Conservation (phyloP, 192 early-diverging fungal species). For the Coemansia sp. region DNA sequence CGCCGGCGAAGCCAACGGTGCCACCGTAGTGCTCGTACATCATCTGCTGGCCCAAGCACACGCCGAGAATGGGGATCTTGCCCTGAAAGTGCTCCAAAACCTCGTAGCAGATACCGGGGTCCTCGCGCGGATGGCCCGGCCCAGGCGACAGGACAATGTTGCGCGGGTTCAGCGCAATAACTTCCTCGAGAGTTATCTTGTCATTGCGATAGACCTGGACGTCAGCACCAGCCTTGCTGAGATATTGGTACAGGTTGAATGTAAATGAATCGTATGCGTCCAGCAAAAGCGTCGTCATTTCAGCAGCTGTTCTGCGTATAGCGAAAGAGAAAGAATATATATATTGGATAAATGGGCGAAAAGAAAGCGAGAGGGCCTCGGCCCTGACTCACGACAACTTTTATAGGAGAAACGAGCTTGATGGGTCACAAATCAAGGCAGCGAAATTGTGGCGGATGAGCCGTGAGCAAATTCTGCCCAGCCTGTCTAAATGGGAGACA, state of each 20-base stretch:
- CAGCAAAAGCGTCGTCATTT: conserved; percentile 73
- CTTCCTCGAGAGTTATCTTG: conserved; percentile 85
- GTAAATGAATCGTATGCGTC: conserved; percentile 99
- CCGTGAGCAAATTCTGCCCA: background rate
- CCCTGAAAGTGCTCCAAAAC: conserved; percentile 89
- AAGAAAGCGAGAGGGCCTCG: background rate
- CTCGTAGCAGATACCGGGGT: conserved; percentile 90
- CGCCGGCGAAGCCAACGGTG: conserved; percentile 89
- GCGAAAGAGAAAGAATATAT: background rate
- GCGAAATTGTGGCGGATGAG: conserved; percentile 1
- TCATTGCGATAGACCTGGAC: conserved; percentile 95
- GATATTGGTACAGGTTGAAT: conserved; percentile 98
- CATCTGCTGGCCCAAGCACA: conserved; percentile 98
- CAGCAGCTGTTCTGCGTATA: background rate
- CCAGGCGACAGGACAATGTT: conserved; percentile 98
- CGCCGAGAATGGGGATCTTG: conserved; percentile 94
- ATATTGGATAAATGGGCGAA: background rate
- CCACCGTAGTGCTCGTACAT: conserved; percentile 98
- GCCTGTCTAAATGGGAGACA: background rate
- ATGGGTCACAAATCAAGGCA: conserved; percentile 8
- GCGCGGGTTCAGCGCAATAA: conserved; percentile 78
- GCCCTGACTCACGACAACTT: background rate
- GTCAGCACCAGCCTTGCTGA: conserved; percentile 88
- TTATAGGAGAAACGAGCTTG: background rate
- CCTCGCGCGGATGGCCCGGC: conserved; percentile 89